Conservation (phyloP, 768 basidiomycete genomes). For the Hortiboletus flavorubellus region DNA sequence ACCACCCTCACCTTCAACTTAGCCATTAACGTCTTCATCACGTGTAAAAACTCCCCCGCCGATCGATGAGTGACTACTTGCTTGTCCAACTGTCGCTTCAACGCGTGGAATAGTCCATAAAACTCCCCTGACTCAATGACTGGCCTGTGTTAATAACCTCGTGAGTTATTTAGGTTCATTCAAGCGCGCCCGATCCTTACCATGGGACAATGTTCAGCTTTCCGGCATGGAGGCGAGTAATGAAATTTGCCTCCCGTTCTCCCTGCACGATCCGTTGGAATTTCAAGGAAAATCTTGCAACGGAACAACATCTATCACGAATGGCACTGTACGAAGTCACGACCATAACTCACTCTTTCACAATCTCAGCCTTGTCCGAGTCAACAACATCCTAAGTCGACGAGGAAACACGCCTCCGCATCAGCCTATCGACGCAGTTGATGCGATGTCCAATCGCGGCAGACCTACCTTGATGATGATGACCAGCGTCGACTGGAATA, state of each 20-base stretch:
- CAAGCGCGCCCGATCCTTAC: slow-evolving; percentile 18
- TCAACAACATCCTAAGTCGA: slow-evolving; percentile 57
- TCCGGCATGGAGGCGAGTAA: slow-evolving; percentile 55
- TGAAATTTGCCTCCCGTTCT: slow-evolving; percentile 61
- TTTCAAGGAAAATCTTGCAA: slow-evolving; percentile 49
- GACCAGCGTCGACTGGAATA: slow-evolving; percentile 56
- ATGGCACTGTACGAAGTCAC: not conserved
- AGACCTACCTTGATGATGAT: slow-evolving; percentile 58
- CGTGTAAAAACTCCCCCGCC: slow-evolving; percentile 53
- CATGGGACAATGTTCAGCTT: slow-evolving; percentile 58
- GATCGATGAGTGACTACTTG: slow-evolving; percentile 47
- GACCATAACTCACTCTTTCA: slow-evolving; percentile 44
- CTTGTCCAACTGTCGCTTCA: slow-evolving; percentile 47
- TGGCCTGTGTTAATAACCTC: slow-evolving; percentile 30
- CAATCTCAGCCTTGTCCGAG: slow-evolving; percentile 56
- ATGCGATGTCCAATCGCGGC: not conserved
- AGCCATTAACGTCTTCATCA: slow-evolving; percentile 65
- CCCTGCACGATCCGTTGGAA: slow-evolving; percentile 59
- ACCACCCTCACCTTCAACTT: slow-evolving; percentile 50
- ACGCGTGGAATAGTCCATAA: slow-evolving; percentile 48
- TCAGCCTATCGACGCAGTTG: not conserved
- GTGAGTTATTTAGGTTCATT: not conserved
- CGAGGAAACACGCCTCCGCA: not conserved
- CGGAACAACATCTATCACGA: not conserved
- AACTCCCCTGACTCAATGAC: slow-evolving; percentile 63